Evolutionary conservation across 345 rosid species (phyloP), one percentile per base, ranked within the genome.

Genomic region (Rhizophora mangle): DNA sequence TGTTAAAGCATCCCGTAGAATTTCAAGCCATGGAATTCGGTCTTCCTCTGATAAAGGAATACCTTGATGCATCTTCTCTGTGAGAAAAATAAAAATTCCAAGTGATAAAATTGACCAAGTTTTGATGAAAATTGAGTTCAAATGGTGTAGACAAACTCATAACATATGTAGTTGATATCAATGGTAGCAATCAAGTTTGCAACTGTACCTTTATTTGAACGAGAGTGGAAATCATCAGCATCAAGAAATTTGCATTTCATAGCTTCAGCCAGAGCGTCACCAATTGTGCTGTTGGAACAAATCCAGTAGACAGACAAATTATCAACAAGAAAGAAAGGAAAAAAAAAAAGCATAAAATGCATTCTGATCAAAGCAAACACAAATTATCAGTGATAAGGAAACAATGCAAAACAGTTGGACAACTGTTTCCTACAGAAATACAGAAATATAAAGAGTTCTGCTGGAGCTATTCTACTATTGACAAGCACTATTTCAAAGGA

Each of bases 191-290:
- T 13, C 49, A 43, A 11, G 68, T 43, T 53, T 52, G 47, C 1
- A 54, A 32, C 30, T 55, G 15, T 79, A 89, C 99, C 97, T 84
- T 82, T 83, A 80, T 95, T 92, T 11, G 93, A 79, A 54, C 43
- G 73, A 13, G 96, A 82, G 47, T 95, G 96, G 79, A 85, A 95
- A 81, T 87, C 93, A 70, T 95, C 97, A 0, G 96, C 96, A 72
- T 95, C 97, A 64, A 95, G 80, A 76, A 88, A 95, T 6, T 75
- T 72, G 68, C 89, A 86, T 31, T 81, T 78, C 62, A 91, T 65
- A 74, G 63, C 80, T 68, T 67, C 77, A 29, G 89, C 90, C 68
- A 94, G 72, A 85, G 83, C 67, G 27, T 78, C 72, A 29, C 96
- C 96, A 65, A 88, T 77, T 52, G 96, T 95, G 24, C 97, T 91